Evolutionary conservation across 2,329 filamentous ascomycete genomes (phyloP).

Genomic region (Calonectria crousiana): DNA sequence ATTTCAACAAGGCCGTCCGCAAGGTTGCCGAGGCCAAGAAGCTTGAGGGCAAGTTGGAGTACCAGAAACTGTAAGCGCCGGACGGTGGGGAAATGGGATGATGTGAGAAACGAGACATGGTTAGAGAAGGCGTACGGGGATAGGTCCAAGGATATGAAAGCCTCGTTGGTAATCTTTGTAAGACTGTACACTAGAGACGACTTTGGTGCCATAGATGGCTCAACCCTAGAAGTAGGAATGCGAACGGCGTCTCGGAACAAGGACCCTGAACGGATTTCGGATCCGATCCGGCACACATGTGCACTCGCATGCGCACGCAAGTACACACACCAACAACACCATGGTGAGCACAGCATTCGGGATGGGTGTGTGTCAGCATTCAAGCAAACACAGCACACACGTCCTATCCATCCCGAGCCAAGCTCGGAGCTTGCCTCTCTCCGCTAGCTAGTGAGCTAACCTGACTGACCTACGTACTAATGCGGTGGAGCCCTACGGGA

Average conservation of each 20-base stretch:
- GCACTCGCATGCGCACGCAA: neutral
- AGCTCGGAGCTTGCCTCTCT: neutral
- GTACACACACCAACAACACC: neutral
- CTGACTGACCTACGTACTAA: neutral
- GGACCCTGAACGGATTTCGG: slow-evolving; percentile 16
- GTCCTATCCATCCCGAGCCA: neutral
- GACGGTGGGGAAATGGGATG: slow-evolving; percentile 10
- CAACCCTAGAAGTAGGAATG: slow-evolving; percentile 43
- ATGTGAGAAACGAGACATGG: slow-evolving; percentile 19
- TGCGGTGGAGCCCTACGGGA: slow-evolving; percentile 14
- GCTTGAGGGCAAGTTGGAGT: slow-evolving; percentile 97
- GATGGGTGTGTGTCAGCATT: slow-evolving; percentile 11
- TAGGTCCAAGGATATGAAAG: slow-evolving; percentile 30
- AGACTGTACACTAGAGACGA: slow-evolving; percentile 47
- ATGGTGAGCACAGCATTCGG: neutral
- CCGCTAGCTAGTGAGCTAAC: neutral
- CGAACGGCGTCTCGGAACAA: slow-evolving; percentile 39
- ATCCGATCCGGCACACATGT: slow-evolving; percentile 8
- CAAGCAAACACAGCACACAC: neutral
- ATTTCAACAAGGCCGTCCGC: slow-evolving; percentile 98
- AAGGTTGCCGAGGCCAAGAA: slow-evolving; percentile 99
- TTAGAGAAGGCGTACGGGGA: slow-evolving; percentile 30
- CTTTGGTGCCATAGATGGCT: slow-evolving; percentile 36
- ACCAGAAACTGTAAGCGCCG: slow-evolving; percentile 86
- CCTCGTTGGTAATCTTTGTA: slow-evolving; percentile 38